Base-by-base conservation (phyloP, 2,329 filamentous ascomycete genomes). In the Diplodia intermedia region DNA sequence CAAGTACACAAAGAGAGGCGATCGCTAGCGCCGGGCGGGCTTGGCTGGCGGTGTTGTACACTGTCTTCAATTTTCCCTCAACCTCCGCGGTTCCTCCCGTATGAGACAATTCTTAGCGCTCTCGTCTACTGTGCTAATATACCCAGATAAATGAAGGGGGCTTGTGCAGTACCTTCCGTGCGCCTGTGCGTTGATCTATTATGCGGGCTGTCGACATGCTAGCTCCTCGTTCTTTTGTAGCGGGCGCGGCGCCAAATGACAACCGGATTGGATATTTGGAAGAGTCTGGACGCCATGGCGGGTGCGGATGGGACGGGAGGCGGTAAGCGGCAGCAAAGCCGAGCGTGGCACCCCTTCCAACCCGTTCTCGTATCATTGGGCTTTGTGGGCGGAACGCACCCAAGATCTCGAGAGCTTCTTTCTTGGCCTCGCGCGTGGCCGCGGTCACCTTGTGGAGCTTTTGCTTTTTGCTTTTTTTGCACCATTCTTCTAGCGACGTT, bases 311-410 rank as follows among this genome's bases (percentile, higher is more conserved):
- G 50, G 15, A 47, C 43, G 31, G 33, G 36, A 65, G 38, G 62
- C 62, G 62, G 62, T 65, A 65, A 65, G 62, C 62, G 62, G 62
- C 33, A 55, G 62, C 62, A 55, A 65, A 55, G 62, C 62, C 52
- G 62, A 65, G 62, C 62, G 33, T 54, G 49, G 60, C 60, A 52
- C 29, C 43, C 60, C 43, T 36, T 15, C 43, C 36, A 38, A 38
- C 31, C 31, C n/a, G 38, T 49, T 20, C 40, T 38, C 4, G 7
- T 4, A 7, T n/a, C n/a, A 7, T n/a, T 47, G 15, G 40, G 40
- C 40, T 15, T n/a, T 47, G 40, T 47, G 56, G 56, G 3, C 40
- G 26, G 26, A 26, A 26, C 26, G 4, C 4, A 26, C 26, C 26
- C 3, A 20, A 26, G 33, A 18, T 49, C 29, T 49, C 11, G 15